A percentile compares a stretch with the other conserved stretches of the same genome.
These are phyloP conservation scores for Prunus dulcis DNA, from an alignment of 306 rosid genomes.

Conservation along the genomic window DNA sequence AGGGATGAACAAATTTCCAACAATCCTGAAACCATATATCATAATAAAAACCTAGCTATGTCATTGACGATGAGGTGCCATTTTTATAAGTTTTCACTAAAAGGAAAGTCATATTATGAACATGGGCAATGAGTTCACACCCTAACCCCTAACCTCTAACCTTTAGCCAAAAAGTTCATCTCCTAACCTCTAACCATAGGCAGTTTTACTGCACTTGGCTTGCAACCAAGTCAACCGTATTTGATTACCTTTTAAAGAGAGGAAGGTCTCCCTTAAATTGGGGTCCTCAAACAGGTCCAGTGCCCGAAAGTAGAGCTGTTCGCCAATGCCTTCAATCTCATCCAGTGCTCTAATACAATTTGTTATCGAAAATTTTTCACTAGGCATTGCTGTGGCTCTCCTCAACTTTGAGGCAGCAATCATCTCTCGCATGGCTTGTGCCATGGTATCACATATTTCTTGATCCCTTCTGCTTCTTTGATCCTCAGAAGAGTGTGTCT, in stretches of 20 bases:
- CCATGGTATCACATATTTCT: conserved; percentile 53
- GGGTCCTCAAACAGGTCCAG: conserved; percentile 74
- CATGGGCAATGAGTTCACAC: not conserved
- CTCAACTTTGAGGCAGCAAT: conserved; percentile 56
- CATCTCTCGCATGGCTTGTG: conserved; percentile 66
- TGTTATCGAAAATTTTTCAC: conserved; percentile 60
- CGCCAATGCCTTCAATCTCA: conserved; percentile 58
- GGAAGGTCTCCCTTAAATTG: conserved; percentile 64
- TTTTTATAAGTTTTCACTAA: not conserved
- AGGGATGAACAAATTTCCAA: too few relatives aligned
- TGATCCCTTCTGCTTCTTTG: conserved; percentile 38
- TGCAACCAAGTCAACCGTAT: conserved; percentile 62
- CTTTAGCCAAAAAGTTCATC: not conserved
- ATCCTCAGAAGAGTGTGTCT: conserved; percentile 31
- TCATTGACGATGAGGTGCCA: not conserved
- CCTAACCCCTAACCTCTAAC: not conserved
- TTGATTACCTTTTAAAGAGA: conserved; percentile 53
- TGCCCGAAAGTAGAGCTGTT: conserved; percentile 58
- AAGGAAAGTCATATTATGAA: conserved; percentile 7
- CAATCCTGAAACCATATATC: too few relatives aligned
- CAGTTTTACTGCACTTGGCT: conserved; percentile 51
- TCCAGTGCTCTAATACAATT: conserved; percentile 74
- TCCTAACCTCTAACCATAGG: conserved; percentile 13
- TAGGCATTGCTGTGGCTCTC: conserved; percentile 29
- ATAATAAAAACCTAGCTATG: not conserved